A percentile compares a stretch with the other conserved stretches of the same genome.
Evolutionary conservation across 768 basidiomycete species (phyloP).

Genomic region (Naganishia kalamii): DNA sequence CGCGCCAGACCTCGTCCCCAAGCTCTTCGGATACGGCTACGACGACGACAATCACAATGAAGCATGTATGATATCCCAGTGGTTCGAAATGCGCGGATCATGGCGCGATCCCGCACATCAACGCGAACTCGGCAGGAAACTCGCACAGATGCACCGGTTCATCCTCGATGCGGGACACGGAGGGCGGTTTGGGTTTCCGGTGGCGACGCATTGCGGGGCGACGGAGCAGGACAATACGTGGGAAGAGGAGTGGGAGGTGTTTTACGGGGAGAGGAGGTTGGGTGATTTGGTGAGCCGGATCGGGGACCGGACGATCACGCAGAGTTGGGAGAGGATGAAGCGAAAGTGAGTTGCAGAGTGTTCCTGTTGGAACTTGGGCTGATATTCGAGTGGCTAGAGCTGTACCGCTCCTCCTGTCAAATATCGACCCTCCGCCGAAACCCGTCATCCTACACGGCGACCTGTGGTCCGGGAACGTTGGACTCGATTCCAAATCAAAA

Average conservation of each 20-base stretch:
- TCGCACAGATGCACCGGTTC: conserved; percentile 35
- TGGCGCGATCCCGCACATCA: conserved; percentile 18
- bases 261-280: conserved; percentile 36
- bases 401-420: conserved; percentile 30
- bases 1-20: conserved; percentile 23
- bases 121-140: conserved; percentile 29
- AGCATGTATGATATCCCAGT: conserved; percentile 35
- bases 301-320: conserved; percentile 27
- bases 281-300: conserved; percentile 37
- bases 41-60: not conserved
- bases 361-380: no score
- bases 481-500: conserved; percentile 27
- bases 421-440: conserved; percentile 29
- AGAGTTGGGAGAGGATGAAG: conserved; percentile 32
- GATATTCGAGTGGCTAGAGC: conserved; percentile 24
- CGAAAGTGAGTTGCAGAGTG: conserved; percentile 27
- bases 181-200: conserved; percentile 32
- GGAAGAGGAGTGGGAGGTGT: conserved; percentile 36
- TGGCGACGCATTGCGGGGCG: conserved; percentile 41
- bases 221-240: conserved; percentile 44
- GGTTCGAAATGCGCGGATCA: conserved; percentile 27
- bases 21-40: conserved; percentile 15
- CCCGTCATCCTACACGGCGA: conserved; percentile 46
- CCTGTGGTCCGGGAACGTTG: conserved; percentile 46
- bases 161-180: conserved; percentile 17